These are phyloP conservation scores for Trichosanthes cucumerina DNA, from an alignment of 306 rosid genomes.

Conservation along the genomic window DNA sequence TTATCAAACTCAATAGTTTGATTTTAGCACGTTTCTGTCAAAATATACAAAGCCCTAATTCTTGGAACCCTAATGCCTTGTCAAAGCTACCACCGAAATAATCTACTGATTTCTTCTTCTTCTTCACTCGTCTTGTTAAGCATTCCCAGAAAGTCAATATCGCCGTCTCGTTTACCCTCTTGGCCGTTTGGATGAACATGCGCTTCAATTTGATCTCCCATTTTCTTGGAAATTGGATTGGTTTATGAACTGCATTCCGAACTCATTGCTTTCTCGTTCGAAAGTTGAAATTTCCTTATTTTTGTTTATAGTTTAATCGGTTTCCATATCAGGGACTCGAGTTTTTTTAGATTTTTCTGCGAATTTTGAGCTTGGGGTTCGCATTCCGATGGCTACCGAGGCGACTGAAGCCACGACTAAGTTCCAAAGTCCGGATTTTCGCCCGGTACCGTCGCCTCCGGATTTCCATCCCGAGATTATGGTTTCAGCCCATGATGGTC, in stretches of 20 bases:
- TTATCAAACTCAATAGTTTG: background rate
- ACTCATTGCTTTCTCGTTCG: background rate
- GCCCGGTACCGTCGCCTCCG: constrained; percentile 25
- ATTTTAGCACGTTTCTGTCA: background rate
- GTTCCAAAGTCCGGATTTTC: constrained; percentile 16
- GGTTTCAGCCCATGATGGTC: constrained; percentile 55
- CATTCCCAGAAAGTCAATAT: background rate
- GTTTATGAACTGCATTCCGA: background rate
- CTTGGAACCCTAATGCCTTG: constrained; percentile 1
- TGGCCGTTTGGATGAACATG: background rate
- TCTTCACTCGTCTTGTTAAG: background rate
- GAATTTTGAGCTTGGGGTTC: background rate
- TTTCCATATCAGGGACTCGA: background rate
- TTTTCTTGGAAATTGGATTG: background rate
- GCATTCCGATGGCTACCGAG: constrained; percentile 18
- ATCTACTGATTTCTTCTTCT: background rate
- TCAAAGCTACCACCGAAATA: background rate
- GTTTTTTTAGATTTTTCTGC: background rate
- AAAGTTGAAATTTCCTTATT: background rate
- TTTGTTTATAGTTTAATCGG: background rate
- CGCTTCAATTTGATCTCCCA: background rate
- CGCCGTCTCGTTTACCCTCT: background rate
- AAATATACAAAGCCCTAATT: background rate
- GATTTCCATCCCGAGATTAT: constrained; percentile 45
- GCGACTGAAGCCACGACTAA: constrained; percentile 30